phyloP scores from a whole-genome alignment of 176 grass and related monocot species.

The Triticum timopheevii region DNA sequence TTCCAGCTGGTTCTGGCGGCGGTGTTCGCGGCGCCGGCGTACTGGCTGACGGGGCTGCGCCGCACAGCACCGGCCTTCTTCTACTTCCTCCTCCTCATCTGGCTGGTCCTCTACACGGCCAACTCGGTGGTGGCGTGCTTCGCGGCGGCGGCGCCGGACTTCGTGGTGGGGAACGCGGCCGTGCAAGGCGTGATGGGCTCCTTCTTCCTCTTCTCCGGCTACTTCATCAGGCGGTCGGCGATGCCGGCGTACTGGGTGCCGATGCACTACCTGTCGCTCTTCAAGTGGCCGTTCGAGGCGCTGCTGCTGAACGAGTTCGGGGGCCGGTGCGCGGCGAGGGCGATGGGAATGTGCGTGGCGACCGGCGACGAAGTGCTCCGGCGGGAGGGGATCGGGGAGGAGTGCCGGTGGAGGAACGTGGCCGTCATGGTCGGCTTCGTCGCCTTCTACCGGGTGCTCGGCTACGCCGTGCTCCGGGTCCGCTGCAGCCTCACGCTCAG shows the following conservation, averaged over 20 bases:
- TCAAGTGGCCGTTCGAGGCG: slow-evolving; percentile 84
- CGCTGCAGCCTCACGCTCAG: slow-evolving; percentile 51
- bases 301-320: slow-evolving; percentile 80
- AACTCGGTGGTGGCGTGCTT: slow-evolving; percentile 84
- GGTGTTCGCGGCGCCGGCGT: slow-evolving; percentile 63
- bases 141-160: slow-evolving; percentile 63
- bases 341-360: slow-evolving; percentile 49
- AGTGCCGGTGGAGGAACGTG: slow-evolving; percentile 68
- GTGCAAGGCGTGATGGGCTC: slow-evolving; percentile 71
- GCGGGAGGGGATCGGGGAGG: slow-evolving; percentile 55
- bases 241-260: slow-evolving; percentile 81
- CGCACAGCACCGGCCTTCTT: slow-evolving; percentile 42
- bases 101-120: slow-evolving; percentile 77
- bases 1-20: slow-evolving; percentile 60
- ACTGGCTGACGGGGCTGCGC: slow-evolving; percentile 67
- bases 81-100: slow-evolving; percentile 68
- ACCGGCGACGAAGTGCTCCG: slow-evolving; percentile 64
- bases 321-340: slow-evolving; percentile 48
- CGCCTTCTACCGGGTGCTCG: slow-evolving; percentile 48
- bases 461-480: slow-evolving; percentile 60
- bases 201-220: slow-evolving; percentile 86
- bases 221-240: slow-evolving; percentile 66
- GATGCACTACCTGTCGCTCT: slow-evolving; percentile 84
- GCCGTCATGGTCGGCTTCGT: slow-evolving; percentile 69
- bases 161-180: slow-evolving; percentile 68